phyloP scores from a whole-genome alignment of 495 filamentous ascomycete genomes.

The Penicillium arizonense region DNA sequence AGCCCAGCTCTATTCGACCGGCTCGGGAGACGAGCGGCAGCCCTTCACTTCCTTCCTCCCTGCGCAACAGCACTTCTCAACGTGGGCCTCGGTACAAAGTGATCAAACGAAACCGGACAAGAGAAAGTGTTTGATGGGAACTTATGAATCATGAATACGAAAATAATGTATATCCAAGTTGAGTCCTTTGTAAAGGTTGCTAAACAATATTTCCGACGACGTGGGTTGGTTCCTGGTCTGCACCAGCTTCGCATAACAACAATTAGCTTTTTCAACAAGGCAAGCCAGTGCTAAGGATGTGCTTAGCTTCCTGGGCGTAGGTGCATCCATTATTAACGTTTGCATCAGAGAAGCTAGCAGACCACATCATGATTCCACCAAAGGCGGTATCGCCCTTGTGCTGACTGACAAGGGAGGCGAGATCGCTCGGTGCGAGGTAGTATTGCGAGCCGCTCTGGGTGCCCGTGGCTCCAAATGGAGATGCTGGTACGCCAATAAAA shows the following conservation, averaged over 20 bases:
- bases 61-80: too few species aligned
- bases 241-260: too few species aligned
- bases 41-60: too few species aligned
- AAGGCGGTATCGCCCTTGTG: conserved; percentile 36
- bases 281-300: conserved; percentile 22
- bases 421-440: conserved; percentile 39
- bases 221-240: too few species aligned
- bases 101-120: too few species aligned
- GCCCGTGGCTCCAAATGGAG: conserved; percentile 40
- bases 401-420: conserved; percentile 32
- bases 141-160: too few species aligned
- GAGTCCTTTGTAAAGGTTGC: too few species aligned
- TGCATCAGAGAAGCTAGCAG: conserved; percentile 44
- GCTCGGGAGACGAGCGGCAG: too few species aligned
- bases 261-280: conserved; percentile 2
- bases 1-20: too few species aligned
- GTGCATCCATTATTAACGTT: conserved; percentile 41
- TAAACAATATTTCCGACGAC: too few species aligned
- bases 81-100: too few species aligned
- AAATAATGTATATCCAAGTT: too few species aligned
- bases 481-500: conserved; percentile 48
- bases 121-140: not conserved
- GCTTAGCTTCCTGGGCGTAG: conserved; percentile 39
- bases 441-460: conserved; percentile 35
- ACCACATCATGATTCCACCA: conserved; percentile 58